These are phyloP conservation scores for Lathyrus oleraceus DNA, from an alignment of 306 rosid genomes.

Conservation along the genomic window DNA sequence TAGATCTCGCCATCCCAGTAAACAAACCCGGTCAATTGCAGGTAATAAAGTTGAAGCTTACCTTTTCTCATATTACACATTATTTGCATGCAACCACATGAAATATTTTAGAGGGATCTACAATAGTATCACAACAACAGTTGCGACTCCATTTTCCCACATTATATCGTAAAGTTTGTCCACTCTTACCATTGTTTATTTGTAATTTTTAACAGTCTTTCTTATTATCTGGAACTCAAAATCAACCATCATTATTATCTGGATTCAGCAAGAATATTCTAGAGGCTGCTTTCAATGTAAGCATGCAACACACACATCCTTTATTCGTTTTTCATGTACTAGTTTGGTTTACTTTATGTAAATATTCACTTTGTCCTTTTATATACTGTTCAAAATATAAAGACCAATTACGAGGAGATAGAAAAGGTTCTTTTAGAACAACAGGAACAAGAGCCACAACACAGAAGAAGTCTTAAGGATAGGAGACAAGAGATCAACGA, in stretches of 20 bases:
- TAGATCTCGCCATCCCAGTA: neutral
- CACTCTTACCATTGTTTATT: neutral
- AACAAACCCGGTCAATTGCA: slow-evolving; percentile 15
- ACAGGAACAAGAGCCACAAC: neutral
- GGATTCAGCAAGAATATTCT: neutral
- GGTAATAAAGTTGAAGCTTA: neutral
- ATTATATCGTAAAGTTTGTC: too few species aligned
- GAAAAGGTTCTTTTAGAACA: slow-evolving; percentile 19
- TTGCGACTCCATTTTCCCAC: too few species aligned
- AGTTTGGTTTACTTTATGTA: neutral
- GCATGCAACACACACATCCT: neutral
- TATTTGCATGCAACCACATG: neutral
- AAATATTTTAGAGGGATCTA: too few species aligned
- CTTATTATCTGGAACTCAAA: neutral
- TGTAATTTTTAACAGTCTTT: neutral
- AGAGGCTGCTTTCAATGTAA: neutral
- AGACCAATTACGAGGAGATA: slow-evolving; percentile 33
- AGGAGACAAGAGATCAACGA: slow-evolving; percentile 1
- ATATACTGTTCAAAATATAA: neutral
- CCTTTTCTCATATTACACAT: neutral
- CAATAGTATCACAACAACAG: too few species aligned
- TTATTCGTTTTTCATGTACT: neutral
- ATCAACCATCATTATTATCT: neutral
- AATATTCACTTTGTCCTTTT: neutral
- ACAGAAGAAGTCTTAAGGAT: neutral